These are phyloP conservation scores for Cladosporium sp. DNA, from an alignment of 2,329 filamentous ascomycete species.

Conservation along the genomic window DNA sequence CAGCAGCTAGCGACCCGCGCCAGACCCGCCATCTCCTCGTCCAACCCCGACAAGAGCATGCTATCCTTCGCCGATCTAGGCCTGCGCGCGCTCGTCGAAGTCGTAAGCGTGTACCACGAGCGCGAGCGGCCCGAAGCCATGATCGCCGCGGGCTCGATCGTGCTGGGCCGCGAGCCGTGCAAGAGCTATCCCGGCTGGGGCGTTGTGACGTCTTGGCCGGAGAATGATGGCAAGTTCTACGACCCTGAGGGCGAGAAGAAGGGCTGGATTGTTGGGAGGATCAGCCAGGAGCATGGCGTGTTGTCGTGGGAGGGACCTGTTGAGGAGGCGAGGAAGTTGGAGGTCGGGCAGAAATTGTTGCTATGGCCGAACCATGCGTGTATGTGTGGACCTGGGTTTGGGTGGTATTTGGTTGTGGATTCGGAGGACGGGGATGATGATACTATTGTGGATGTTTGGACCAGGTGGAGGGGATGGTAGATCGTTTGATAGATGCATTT, in stretches of 20 bases:
- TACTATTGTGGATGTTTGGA: slow-evolving; percentile 69
- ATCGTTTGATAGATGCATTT: too few relatives aligned
- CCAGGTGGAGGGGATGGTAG: slow-evolving; percentile 66
- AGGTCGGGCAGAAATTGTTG: slow-evolving; percentile 62
- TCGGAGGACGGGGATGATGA: slow-evolving; percentile 54
- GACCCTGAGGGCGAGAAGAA: slow-evolving; percentile 37
- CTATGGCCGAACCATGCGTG: slow-evolving; percentile 82
- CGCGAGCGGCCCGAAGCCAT: slow-evolving; percentile 59
- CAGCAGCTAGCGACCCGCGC: slow-evolving; percentile 75
- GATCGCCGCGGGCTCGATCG: slow-evolving; percentile 64
- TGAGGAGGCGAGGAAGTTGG: slow-evolving; percentile 44
- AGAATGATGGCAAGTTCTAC: slow-evolving; percentile 28
- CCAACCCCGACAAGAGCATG: slow-evolving; percentile 22
- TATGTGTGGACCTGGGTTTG: slow-evolving; percentile 66
- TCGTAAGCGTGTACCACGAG: slow-evolving; percentile 64
- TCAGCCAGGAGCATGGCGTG: slow-evolving; percentile 77
- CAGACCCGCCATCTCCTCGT: slow-evolving; percentile 36
- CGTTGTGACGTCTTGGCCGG: slow-evolving; percentile 58
- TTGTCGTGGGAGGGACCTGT: slow-evolving; percentile 54
- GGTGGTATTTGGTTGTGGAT: slow-evolving; percentile 72
- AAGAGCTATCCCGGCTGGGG: slow-evolving; percentile 69
- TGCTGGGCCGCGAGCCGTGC: slow-evolving; percentile 69
- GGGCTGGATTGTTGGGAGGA: slow-evolving; percentile 64
- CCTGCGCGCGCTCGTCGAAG: slow-evolving; percentile 66
- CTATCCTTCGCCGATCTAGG: slow-evolving; percentile 56